Conservation (phyloP, 371 early-diverging fungal genomes). For the Ordospora colligata region DNA sequence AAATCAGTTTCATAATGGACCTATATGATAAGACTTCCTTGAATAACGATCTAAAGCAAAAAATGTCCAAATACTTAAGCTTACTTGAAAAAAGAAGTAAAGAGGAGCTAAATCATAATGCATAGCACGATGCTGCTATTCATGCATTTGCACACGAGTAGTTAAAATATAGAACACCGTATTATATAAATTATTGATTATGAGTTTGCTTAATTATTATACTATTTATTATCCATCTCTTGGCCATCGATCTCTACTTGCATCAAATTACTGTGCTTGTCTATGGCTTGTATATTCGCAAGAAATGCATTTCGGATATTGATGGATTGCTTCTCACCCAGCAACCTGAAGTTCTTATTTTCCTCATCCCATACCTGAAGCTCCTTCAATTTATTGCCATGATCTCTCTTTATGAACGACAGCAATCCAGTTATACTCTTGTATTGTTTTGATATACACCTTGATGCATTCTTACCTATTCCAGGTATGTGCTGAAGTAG, state of each 20-base stretch:
- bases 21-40: background rate
- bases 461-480: constrained; percentile 22
- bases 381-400: background rate
- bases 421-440: background rate
- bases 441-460: constrained; percentile 6
- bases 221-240: background rate
- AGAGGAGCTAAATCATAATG: background rate
- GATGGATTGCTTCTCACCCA: constrained; percentile 17
- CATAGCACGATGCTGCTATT: background rate
- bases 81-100: background rate
- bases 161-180: background rate
- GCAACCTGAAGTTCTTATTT: constrained; percentile 1
- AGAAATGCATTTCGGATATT: constrained; percentile 8
- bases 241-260: background rate
- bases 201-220: background rate
- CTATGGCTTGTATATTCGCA: background rate
- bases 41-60: background rate
- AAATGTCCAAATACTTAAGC: constrained; percentile 1
- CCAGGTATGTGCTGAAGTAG: constrained; percentile 32
- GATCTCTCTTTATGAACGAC: background rate
- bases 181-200: background rate
- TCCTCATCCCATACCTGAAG: constrained; percentile 20
- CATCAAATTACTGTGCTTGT: background rate
- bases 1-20: constrained; percentile 12
- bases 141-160: background rate